These are phyloP conservation scores for Hymenoscyphus fructigenus DNA, from an alignment of 2,329 filamentous ascomycete genomes.

Conservation along the genomic window DNA sequence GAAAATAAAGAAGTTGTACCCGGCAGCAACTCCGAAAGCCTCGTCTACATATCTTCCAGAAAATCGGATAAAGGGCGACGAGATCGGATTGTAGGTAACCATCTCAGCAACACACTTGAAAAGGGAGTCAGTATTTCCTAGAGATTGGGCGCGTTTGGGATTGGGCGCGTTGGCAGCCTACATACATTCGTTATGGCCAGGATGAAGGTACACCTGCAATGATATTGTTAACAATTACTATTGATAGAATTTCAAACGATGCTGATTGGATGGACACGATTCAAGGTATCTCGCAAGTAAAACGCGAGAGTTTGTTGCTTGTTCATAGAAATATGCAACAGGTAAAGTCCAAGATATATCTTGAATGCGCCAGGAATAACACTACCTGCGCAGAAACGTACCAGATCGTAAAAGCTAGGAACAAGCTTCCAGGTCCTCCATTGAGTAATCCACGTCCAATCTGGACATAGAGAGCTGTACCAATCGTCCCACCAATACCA, in stretches of 20 bases:
- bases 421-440: slow-evolving; percentile 58
- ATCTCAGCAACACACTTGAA: slow-evolving; percentile 62
- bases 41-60: slow-evolving; percentile 74
- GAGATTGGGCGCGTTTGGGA: slow-evolving; percentile 44
- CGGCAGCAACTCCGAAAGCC: slow-evolving; percentile 69
- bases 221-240: slow-evolving; percentile 40
- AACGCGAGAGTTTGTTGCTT: too few relatives aligned
- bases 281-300: too few relatives aligned
- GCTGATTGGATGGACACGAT: too few relatives aligned
- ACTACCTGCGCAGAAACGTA: slow-evolving; percentile 38
- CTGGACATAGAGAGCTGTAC: slow-evolving; percentile 53
- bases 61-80: slow-evolving; percentile 76
- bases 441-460: slow-evolving; percentile 58
- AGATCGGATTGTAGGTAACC: slow-evolving; percentile 75
- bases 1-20: slow-evolving; percentile 74
- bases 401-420: slow-evolving; percentile 61
- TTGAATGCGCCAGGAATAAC: not conserved
- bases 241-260: too few relatives aligned
- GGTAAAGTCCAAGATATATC: not conserved
- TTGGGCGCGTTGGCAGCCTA: slow-evolving; percentile 40
- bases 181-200: slow-evolving; percentile 55
- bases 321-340: not conserved
- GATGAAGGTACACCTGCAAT: slow-evolving; percentile 54
- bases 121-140: slow-evolving; percentile 54
- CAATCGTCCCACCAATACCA: slow-evolving; percentile 64